A percentile compares a stretch with the other conserved stretches of the same genome.
These are phyloP conservation scores for Russula ochroleuca DNA, from an alignment of 768 basidiomycete genomes.

Conservation along the genomic window DNA sequence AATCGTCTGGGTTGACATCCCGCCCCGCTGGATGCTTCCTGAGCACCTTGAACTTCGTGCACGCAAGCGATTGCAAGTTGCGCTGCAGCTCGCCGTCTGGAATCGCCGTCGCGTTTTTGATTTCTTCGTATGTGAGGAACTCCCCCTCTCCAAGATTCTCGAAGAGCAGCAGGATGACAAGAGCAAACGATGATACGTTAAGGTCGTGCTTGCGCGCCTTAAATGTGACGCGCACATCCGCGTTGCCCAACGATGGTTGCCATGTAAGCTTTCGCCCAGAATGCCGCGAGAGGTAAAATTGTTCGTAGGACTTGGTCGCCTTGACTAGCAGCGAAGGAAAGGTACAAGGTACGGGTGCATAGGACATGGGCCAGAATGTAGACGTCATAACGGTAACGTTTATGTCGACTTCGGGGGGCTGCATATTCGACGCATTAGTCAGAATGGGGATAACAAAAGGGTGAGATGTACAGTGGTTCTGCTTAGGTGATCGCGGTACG, in stretches of 20 bases:
- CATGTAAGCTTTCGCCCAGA: constrained; percentile 87
- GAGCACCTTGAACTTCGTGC: constrained; percentile 88
- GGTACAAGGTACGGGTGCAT: constrained; percentile 57
- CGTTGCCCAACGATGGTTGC: constrained; percentile 87
- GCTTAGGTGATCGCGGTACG: constrained; percentile 60
- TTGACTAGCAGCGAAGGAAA: constrained; percentile 61
- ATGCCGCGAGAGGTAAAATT: constrained; percentile 86
- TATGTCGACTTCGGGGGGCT: constrained; percentile 77
- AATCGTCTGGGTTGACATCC: constrained; percentile 69
- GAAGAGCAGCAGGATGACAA: constrained; percentile 86
- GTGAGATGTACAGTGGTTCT: constrained; percentile 53
- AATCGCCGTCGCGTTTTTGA: constrained; percentile 70
- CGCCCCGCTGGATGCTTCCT: constrained; percentile 88
- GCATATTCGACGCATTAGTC: constrained; percentile 16
- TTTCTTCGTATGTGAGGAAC: constrained; percentile 75
- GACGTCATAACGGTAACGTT: constrained; percentile 93
- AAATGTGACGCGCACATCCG: constrained; percentile 82
- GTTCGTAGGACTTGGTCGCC: constrained; percentile 74
- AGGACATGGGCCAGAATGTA: constrained; percentile 90
- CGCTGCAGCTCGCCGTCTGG: constrained; percentile 77
- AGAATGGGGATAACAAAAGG: constrained; percentile 2
- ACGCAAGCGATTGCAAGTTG: constrained; percentile 93
- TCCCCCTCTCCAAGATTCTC: constrained; percentile 66
- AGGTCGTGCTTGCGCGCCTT: constrained; percentile 78
- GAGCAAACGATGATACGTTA: constrained; percentile 85